Evolutionary conservation across 441 rosid genomes (phyloP).

Genomic region (Kokia cookei): DNA sequence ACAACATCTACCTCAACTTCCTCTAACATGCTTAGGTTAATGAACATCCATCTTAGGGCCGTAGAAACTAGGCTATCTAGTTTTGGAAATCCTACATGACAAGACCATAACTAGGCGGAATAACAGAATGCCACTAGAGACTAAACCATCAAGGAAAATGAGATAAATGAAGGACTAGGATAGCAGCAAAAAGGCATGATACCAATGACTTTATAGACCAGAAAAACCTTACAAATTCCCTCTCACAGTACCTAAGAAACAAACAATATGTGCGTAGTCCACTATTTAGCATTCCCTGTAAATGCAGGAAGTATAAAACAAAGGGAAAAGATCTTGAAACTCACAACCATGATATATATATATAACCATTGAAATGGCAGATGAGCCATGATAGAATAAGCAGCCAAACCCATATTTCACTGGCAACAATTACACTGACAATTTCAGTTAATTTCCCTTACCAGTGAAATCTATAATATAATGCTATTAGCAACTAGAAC

Average conservation of each 20-base stretch:
- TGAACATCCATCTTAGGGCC: neutral
- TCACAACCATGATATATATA: neutral
- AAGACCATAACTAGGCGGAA: neutral
- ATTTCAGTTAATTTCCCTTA: neutral
- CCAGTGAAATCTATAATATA: neutral
- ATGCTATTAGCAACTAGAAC: neutral
- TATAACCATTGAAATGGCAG: neutral
- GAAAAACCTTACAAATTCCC: neutral
- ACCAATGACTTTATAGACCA: neutral
- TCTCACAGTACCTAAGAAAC: neutral
- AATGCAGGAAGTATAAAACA: neutral
- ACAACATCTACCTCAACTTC: neutral
- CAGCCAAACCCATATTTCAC: neutral
- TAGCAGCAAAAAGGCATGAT: neutral
- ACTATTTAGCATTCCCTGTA: neutral
- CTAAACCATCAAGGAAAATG: neutral
- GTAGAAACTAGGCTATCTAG: neutral
- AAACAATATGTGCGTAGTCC: neutral
- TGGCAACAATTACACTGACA: neutral
- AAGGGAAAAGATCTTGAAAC: neutral
- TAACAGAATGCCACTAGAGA: neutral
- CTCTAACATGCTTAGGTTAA: neutral
- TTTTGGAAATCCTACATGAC: neutral
- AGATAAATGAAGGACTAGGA: neutral
- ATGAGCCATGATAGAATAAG: neutral